A percentile compares a stretch with the other conserved stretches of the same genome.
Conservation (phyloP, 1,284 basidiomycete species). For the Phlebopus sp. region DNA sequence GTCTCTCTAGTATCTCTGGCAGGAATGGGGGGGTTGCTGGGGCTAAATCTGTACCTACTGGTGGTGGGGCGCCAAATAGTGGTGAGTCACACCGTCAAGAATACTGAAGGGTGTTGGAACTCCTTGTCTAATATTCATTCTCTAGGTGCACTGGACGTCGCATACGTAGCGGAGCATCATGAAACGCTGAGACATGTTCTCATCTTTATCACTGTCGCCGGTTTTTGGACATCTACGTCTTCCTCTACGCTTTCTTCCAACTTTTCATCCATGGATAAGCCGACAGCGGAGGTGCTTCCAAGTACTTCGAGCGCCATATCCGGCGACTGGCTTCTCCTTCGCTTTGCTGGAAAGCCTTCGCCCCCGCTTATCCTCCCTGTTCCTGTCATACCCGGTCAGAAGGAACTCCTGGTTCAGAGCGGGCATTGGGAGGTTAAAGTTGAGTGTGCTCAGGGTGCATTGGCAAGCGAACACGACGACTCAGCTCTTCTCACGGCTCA, state of each 20-base stretch:
- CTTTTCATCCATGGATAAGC: conserved; percentile 13
- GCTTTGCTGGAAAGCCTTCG: conserved; percentile 53
- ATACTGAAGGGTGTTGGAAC: not conserved
- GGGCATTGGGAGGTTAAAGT: conserved; percentile 74
- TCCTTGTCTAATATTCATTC: conserved; percentile 1
- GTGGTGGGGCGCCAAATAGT: conserved; percentile 8
- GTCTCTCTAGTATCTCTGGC: conserved; percentile 23
- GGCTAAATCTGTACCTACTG: conserved; percentile 16
- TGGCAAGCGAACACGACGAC: conserved; percentile 17
- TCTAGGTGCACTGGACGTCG: conserved; percentile 50
- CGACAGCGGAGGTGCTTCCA: conserved; percentile 58
- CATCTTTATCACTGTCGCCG: conserved; percentile 46
- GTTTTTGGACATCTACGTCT: conserved; percentile 12
- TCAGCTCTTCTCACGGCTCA: conserved; percentile 61
- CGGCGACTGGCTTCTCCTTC: conserved; percentile 57
- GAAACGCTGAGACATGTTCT: conserved; percentile 76
- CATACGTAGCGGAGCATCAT: conserved; percentile 81
- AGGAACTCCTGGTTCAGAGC: conserved; percentile 53
- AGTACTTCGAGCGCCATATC: conserved; percentile 38
- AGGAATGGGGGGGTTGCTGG: conserved; percentile 22
- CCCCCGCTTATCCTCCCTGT: conserved; percentile 66
- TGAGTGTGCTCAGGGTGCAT: conserved; percentile 20
- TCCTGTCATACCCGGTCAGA: conserved; percentile 56
- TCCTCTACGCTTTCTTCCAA: conserved; percentile 25
- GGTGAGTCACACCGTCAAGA: conserved; percentile 17